Base-by-base conservation (phyloP, 106 monocot species). In the Acorus gramineus region DNA sequence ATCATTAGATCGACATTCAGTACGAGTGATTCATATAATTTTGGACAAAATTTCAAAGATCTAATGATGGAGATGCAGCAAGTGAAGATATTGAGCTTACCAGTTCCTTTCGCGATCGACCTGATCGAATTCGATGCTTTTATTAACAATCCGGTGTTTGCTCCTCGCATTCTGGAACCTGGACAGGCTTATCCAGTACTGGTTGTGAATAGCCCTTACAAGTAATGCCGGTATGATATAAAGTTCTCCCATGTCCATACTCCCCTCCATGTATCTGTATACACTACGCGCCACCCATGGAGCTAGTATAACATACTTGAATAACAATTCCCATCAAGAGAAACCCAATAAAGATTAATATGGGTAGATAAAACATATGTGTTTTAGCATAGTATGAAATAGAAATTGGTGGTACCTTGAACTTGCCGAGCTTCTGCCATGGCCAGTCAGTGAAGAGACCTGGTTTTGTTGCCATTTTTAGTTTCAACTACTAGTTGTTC, bases 361-460 rank as follows among this genome's bases (percentile, higher is more conserved):
- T 3, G 64, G 11, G 49, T 51, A 42, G 50, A 42, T 51, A 49
- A 42, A 5, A 7, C 3, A 14, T 11, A 7, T 7, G 4, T 47
- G 12, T 11, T 8, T 4, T 4, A 50, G 6, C 2, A 59, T 3
- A 44, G 45, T 6, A 11, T 8, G 9, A 67, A 53, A 52, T 7
- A 12, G 12, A 61, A 55, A 7, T 54, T 7, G 4, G 14, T 11
- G 49, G n/a, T 52, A 87, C 89, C 85, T 90, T 90, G 76, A 81
- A 86, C 74, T 64, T 86, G 0, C 90, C 90, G 2, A 90, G 86
- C 75, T 68, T 86, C 54, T 79, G 68, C 90, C 90, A 90, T 76
- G 90, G 90, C 90, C 90, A 90, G 10, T 82, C 83, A 8, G 83
- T 90, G 62, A 90, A 63, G 49, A 86, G 59, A 10, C 90, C 90